Conservation (phyloP, 2,329 filamentous ascomycete genomes). For the Fusarium pininemorale region DNA sequence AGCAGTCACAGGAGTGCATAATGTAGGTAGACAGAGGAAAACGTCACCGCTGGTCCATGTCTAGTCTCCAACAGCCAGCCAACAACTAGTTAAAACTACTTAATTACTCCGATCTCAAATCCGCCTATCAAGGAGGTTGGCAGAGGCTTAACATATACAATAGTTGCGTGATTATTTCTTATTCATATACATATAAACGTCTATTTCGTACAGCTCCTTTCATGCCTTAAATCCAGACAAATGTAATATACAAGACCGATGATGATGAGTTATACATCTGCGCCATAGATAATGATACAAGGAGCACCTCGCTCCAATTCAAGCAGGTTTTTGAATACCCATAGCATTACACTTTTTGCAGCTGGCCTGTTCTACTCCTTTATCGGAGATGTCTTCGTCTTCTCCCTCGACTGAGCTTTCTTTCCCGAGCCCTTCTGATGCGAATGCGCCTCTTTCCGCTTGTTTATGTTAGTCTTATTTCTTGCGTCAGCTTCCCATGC, state of each 20-base stretch:
- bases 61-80: not conserved
- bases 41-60: slow-evolving; percentile 17
- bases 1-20: not conserved
- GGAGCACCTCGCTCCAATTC: slow-evolving; percentile 6
- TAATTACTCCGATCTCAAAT: not conserved
- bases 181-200: not conserved
- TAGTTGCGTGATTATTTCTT: not conserved
- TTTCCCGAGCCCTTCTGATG: not conserved
- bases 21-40: slow-evolving; percentile 2
- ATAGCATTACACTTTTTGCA: not conserved
- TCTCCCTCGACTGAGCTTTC: not conserved
- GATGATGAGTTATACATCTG: slow-evolving; percentile 4
- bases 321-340: not conserved
- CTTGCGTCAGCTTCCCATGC: slow-evolving; percentile 48
- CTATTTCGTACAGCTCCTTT: not conserved
- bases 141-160: not conserved
- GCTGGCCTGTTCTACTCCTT: not conserved
- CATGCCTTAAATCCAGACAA: not conserved
- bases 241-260: slow-evolving; percentile 15
- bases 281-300: slow-evolving; percentile 22
- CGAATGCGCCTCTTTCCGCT: not conserved
- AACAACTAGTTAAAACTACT: not conserved
- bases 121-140: not conserved
- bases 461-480: not conserved
- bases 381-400: not conserved